Evolutionary conservation across 371 early-diverging fungal genomes (phyloP).

Genomic region (Lichtheimia ornata): DNA sequence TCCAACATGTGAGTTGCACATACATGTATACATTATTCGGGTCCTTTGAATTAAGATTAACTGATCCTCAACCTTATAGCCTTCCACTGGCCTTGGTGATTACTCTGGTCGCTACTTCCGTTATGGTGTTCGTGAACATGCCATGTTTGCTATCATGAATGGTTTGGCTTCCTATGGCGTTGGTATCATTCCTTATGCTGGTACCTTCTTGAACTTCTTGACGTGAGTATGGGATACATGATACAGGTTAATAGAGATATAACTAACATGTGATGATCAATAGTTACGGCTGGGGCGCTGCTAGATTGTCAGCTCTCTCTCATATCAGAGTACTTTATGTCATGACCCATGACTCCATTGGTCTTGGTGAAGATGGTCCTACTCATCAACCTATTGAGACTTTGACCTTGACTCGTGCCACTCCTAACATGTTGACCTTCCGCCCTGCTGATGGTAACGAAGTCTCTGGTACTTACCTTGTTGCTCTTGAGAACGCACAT

Average conservation of each 20-base stretch:
- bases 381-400: constrained; percentile 99
- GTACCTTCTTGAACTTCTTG: constrained; percentile 98
- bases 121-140: constrained; percentile 99
- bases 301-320: constrained; percentile 91
- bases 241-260: not conserved
- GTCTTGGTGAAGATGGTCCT: constrained; percentile 99
- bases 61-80: constrained; percentile 11
- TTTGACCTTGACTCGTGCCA: constrained; percentile 88
- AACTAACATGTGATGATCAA: not conserved
- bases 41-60: too few species aligned
- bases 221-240: constrained; percentile 45
- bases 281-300: constrained; percentile 80
- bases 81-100: constrained; percentile 68
- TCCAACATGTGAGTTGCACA: constrained; percentile 66
- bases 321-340: constrained; percentile 91
- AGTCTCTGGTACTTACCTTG: constrained; percentile 87
- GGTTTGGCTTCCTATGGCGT: constrained; percentile 92
- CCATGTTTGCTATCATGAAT: constrained; percentile 97
- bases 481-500: constrained; percentile 67
- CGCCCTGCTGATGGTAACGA: constrained; percentile 99
- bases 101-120: constrained; percentile 91
- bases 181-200: constrained; percentile 86
- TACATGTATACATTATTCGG: not conserved
- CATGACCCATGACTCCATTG: constrained; percentile 99
- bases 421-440: constrained; percentile 90